Evolutionary conservation across 202 grass and related monocot species (phyloP).

Genomic region (Bolboschoenoplectus hybrid): DNA sequence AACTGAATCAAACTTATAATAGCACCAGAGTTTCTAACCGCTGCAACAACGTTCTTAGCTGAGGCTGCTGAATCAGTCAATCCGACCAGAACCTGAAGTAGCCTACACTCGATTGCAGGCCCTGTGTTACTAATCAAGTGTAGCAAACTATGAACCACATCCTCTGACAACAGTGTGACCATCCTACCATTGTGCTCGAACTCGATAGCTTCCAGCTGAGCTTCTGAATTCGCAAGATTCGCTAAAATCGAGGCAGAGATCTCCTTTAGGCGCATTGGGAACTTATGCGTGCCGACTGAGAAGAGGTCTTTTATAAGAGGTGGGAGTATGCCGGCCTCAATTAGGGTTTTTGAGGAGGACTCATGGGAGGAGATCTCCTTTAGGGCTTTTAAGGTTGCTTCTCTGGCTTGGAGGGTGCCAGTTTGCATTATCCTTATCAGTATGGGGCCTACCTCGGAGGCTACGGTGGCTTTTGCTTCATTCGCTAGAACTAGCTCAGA

Average conservation of each 20-base stretch:
- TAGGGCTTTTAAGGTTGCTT: slow-evolving; percentile 62
- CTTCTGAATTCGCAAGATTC: slow-evolving; percentile 57
- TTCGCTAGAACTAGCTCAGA: slow-evolving; percentile 67
- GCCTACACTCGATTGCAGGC: slow-evolving; percentile 57
- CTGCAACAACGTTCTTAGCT: slow-evolving; percentile 50
- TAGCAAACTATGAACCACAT: slow-evolving; percentile 69
- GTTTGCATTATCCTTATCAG: slow-evolving; percentile 61
- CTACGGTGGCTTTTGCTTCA: slow-evolving; percentile 67
- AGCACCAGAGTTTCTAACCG: slow-evolving; percentile 74
- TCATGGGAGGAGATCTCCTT: slow-evolving; percentile 78
- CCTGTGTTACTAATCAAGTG: slow-evolving; percentile 84
- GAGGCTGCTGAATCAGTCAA: slow-evolving; percentile 56
- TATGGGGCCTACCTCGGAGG: slow-evolving; percentile 55
- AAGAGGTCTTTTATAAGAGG: slow-evolving; percentile 76
- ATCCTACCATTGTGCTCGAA: slow-evolving; percentile 44
- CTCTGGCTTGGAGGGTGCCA: slow-evolving; percentile 55
- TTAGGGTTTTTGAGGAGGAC: slow-evolving; percentile 56
- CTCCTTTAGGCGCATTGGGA: slow-evolving; percentile 80
- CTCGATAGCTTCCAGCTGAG: slow-evolving; percentile 46
- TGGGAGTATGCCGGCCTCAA: slow-evolving; percentile 61
- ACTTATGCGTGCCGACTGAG: slow-evolving; percentile 50
- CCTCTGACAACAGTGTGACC: slow-evolving; percentile 66
- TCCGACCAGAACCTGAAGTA: slow-evolving; percentile 72
- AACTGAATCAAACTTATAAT: slow-evolving; percentile 80
- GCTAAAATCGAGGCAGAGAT: slow-evolving; percentile 65